Conservation (phyloP, 257 asterid species). For the Eustoma russellianum region DNA sequence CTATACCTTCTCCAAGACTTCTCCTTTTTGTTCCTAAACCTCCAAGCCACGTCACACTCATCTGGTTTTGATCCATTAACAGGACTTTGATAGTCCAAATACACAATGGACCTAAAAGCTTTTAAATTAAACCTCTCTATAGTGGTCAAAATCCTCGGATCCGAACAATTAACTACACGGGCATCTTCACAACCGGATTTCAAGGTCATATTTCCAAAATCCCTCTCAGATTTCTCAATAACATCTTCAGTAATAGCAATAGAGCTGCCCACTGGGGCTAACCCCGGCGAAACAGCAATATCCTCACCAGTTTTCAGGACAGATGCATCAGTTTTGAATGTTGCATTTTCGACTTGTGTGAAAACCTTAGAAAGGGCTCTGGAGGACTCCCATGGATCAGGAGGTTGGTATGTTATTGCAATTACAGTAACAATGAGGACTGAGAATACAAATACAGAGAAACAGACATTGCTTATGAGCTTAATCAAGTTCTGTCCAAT, state of each 20-base stretch:
- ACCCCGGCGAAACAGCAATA: conserved; percentile 37
- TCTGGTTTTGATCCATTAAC: conserved; percentile 62
- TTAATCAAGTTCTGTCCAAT: conserved; percentile 82
- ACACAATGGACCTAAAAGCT: conserved; percentile 51
- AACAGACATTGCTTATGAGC: conserved; percentile 82
- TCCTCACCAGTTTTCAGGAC: conserved; percentile 96
- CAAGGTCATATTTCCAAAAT: conserved; percentile 24
- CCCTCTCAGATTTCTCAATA: conserved; percentile 53
- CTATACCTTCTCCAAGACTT: conserved; percentile 90
- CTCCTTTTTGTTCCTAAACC: conserved; percentile 83
- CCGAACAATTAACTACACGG: conserved; percentile 59
- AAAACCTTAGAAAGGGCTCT: conserved; percentile 82
- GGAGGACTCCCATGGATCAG: conserved; percentile 99
- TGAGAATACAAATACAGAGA: conserved; percentile 86
- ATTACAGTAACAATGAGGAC: conserved; percentile 75
- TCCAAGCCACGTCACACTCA: conserved; percentile 95
- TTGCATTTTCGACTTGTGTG: conserved; percentile 75
- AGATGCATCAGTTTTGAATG: conserved; percentile 68
- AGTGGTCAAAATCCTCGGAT: conserved; percentile 56
- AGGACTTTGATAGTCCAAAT: conserved; percentile 71
- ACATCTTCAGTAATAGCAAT: conserved; percentile 48
- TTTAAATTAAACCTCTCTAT: conserved; percentile 74
- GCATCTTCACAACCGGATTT: conserved; percentile 63
- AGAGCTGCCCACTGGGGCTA: conserved; percentile 26
- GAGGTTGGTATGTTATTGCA: conserved; percentile 96